These are phyloP conservation scores for Xylaria bambusicola DNA, from an alignment of 495 filamentous ascomycete genomes.

Conservation along the genomic window DNA sequence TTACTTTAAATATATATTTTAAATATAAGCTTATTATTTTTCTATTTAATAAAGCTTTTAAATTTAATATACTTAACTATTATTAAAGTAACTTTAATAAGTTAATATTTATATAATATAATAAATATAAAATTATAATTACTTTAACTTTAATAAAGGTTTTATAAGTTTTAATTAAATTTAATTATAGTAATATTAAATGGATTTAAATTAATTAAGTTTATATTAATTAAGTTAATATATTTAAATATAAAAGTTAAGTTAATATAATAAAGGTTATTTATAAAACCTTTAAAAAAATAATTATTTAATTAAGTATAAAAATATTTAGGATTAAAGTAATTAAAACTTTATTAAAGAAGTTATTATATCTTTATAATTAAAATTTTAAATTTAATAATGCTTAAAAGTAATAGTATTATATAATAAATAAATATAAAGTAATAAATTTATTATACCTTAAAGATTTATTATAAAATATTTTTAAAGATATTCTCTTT, in stretches of 20 bases:
- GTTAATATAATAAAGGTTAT: slow-evolving; percentile 36
- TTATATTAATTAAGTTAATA: slow-evolving; percentile 56
- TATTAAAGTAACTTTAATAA: too few relatives aligned
- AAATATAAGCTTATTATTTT: too few relatives aligned
- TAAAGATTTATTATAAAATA: too few relatives aligned
- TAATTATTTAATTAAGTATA: slow-evolving; percentile 37
- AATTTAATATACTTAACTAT: neutral
- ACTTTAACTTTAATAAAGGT: slow-evolving; percentile 38
- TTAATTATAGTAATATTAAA: slow-evolving; percentile 43
- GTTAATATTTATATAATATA: slow-evolving; percentile 20
- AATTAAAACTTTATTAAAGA: too few relatives aligned
- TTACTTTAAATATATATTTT: too few relatives aligned
- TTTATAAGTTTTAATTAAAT: slow-evolving; percentile 14
- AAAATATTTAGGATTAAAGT: slow-evolving; percentile 45
- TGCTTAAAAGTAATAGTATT: too few relatives aligned
- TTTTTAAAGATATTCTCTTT: too few relatives aligned
- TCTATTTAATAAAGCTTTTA: too few relatives aligned
- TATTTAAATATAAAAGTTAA: too few relatives aligned
- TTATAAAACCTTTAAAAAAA: slow-evolving; percentile 49
- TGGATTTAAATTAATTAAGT: slow-evolving; percentile 56
- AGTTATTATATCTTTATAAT: too few relatives aligned
- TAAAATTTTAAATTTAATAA: slow-evolving; percentile 30
- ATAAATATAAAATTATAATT: slow-evolving; percentile 38
- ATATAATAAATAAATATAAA: too few relatives aligned
- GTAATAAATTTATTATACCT: too few relatives aligned